Evolutionary conservation across 2,329 filamentous ascomycete species (phyloP), one percentile per base, ranked within the genome.

Genomic region (Neonectria faginata): DNA sequence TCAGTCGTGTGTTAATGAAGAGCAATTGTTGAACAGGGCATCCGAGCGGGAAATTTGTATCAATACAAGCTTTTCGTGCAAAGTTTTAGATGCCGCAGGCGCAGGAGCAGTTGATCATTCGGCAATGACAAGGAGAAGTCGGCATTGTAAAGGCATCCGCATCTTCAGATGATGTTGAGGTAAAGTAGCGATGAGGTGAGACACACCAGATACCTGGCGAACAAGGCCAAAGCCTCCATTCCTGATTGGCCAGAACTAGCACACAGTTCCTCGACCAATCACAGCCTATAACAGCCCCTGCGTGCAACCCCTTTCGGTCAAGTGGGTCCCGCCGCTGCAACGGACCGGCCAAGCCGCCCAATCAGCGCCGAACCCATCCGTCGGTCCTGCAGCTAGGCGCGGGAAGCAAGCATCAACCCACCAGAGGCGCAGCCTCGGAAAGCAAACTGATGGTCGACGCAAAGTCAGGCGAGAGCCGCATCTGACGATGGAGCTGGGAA

Each of bases 321-420:
- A 27, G 50, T 48, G 57, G 57, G 12, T 20, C 39, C 42, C 10
- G 25, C 14, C 47, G 29, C 50, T 48, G 39, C 39, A 25, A 31
- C 57, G 39, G 57, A 47, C 48, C 57, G 31, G 7, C 14, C 20
- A 36, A 27, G 39, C 16, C 3, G 27, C 12, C 57, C 57, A 60
- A 60, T 60, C 20, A 45, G 41, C 29, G 20, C 50, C 16, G 39
- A 25, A 25, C 27, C 42, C 57, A 48, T 42, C 33, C 16, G 29
- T 33, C 27, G 25, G 14, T 5, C 9, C n/a, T n/a, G 16, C 33
- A n/a, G 57, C 48, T 59, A 45, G 57, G 57, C 50, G 42, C 57
- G 57, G 57, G 57, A 60, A 48, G 57, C 50, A 48, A 60, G 57
- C 57, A 60, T 60, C 50, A 22, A 54, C 18, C 48, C 52, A 31